Evolutionary conservation across 2,329 filamentous ascomycete species (phyloP), one percentile per base, ranked within the genome.

Genomic region (Colletotrichum destructivum): DNA sequence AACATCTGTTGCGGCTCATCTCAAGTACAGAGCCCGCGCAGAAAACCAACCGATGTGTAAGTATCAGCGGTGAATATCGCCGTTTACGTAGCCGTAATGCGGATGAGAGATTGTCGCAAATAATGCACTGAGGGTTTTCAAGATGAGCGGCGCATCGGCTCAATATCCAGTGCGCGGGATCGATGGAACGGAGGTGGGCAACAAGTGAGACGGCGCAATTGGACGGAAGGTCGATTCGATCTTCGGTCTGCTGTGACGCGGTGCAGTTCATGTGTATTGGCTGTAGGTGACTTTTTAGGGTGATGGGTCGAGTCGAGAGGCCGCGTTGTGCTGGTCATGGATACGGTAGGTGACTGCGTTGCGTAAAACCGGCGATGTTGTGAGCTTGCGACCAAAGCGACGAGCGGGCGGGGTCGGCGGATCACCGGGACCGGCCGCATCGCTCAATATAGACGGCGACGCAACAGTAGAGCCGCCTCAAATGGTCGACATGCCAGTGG

Each of bases 1-100:
- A 13, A 18, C 52, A n/a, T 16, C n/a, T 55, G 2, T 76, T 75
- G 75, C 78, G 81, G 73, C 77, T 83, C 75, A 83, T 81, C 78
- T 79, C 11, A 8, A 38, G 75, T 74, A 23, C 7, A 38, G 18
- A 23, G 7, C 26, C 26, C 16, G n/a, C n/a, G 23, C 8, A 46
- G 15, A 11, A 8, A 21, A 16, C 21, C 18, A 9, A 35, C 31
- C 23, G 21, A 55, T 23, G 13, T 63, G 23, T 35, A 16, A n/a
- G 16, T 15, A 31, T 40, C 26, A 13, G 51, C n/a, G 21, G 31
- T 23, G 59, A 40, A 42, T 38, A 35, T 47, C 49, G 42, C 8
- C 31, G n/a, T 15, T 31, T n/a, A 13, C 26, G 52, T 71, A 38
- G 52, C 38, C 13, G 49, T 11, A 18, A 21, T 47, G 51, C 51